These are phyloP conservation scores for Gossypium gossypioides DNA, from an alignment of 441 rosid genomes.

Conservation along the genomic window DNA sequence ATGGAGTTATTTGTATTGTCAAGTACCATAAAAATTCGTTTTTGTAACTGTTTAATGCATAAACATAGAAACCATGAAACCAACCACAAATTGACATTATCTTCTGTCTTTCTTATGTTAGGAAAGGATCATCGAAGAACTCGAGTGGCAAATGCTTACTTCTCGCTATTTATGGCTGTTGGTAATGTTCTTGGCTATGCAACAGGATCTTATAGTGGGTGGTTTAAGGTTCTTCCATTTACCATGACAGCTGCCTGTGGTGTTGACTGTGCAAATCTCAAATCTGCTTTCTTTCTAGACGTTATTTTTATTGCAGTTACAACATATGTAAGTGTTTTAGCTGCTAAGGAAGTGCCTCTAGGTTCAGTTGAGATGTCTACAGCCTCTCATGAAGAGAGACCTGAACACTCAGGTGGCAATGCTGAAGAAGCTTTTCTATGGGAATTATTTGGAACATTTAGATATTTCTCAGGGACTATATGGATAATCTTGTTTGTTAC, in stretches of 20 bases:
- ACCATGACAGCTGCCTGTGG: conserved; percentile 64
- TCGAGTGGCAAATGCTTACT: conserved; percentile 91
- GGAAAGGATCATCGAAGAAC: conserved; percentile 87
- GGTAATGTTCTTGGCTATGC: conserved; percentile 92
- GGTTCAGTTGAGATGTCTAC: conserved; percentile 25
- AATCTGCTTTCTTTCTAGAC: conserved; percentile 84
- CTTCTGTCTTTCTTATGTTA: conserved; percentile 25
- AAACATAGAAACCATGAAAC: neutral
- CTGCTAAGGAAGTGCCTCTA: conserved; percentile 60
- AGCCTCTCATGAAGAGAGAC: conserved; percentile 31
- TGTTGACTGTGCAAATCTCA: conserved; percentile 80
- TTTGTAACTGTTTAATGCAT: neutral
- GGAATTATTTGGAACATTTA: conserved; percentile 82
- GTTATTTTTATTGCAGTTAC: conserved; percentile 59
- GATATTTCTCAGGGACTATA: conserved; percentile 63
- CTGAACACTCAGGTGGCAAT: conserved; percentile 34
- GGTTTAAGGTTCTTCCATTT: conserved; percentile 78
- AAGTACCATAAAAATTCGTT: neutral
- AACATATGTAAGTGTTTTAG: conserved; percentile 49
- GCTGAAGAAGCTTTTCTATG: conserved; percentile 80
- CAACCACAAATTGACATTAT: conserved; percentile 4
- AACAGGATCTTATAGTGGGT: conserved; percentile 76
- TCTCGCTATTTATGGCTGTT: conserved; percentile 86
- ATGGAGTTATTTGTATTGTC: neutral
- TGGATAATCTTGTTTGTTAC: conserved; percentile 83